A percentile compares a stretch with the other conserved stretches of the same genome.
Evolutionary conservation across 225 moss, liverwort and hornwort genomes (phyloP).

Genomic region (Rhytidiadelphus loreus): DNA sequence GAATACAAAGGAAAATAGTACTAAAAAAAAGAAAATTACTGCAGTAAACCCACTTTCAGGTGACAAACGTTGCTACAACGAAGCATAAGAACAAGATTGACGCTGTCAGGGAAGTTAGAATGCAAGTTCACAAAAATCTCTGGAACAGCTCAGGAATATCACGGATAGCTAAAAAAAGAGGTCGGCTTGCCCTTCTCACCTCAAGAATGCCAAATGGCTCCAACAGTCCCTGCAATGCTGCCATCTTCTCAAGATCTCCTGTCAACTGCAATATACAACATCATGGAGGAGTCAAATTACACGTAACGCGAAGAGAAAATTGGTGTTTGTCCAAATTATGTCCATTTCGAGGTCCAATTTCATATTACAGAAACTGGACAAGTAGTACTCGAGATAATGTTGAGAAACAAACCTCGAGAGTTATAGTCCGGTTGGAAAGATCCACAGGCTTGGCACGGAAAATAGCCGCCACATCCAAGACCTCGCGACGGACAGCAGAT

Average conservation of each 20-base stretch:
- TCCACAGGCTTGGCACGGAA: conserved; percentile 95
- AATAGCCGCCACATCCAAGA: conserved; percentile 81
- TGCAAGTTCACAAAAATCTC: background rate
- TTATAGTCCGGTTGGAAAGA: conserved; percentile 78
- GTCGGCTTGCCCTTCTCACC: conserved; percentile 14
- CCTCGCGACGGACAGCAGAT: conserved; percentile 56
- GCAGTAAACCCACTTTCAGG: background rate
- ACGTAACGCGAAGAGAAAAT: background rate
- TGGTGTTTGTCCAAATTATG: background rate
- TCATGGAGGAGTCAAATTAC: background rate
- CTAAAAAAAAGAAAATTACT: background rate
- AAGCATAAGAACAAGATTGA: background rate
- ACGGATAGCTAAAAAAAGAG: background rate
- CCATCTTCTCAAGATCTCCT: conserved; percentile 84
- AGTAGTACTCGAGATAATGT: background rate
- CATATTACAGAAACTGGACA: background rate
- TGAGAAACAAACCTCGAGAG: conserved; percentile 54
- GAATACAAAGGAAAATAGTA: background rate
- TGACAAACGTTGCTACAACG: background rate
- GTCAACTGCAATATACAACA: conserved; percentile 32
- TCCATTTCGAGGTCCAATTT: background rate
- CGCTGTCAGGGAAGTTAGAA: background rate
- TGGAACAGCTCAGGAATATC: background rate
- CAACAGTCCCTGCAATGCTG: conserved; percentile 66
- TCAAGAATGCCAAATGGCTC: conserved; percentile 77